Conservation (phyloP, 129 eudicot species). For the Lactuca sativa region DNA sequence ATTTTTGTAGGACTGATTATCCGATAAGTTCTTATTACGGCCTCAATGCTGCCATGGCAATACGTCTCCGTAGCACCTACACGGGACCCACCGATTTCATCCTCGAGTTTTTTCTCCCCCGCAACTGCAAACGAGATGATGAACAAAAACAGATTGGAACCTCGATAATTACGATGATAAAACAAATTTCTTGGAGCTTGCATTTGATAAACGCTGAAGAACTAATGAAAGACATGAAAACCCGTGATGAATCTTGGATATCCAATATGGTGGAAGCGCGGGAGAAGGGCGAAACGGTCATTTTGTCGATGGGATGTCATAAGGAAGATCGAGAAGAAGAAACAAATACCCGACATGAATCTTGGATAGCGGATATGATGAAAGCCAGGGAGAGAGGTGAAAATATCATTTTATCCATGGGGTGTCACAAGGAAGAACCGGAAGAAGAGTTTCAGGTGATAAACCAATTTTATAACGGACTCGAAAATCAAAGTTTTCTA, state of each 20-base stretch:
- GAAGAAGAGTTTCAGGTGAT: slow-evolving; percentile 51
- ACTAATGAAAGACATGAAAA: not conserved
- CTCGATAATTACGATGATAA: slow-evolving; percentile 36
- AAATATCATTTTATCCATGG: slow-evolving; percentile 52
- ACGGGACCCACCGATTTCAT: slow-evolving; percentile 41
- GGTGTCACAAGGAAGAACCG: slow-evolving; percentile 54
- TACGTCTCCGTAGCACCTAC: slow-evolving; percentile 46
- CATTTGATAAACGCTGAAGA: slow-evolving; percentile 38
- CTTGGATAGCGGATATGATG: slow-evolving; percentile 59
- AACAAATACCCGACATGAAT: slow-evolving; percentile 31
- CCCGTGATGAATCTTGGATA: not conserved
- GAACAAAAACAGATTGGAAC: slow-evolving; percentile 37
- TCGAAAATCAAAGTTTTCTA: slow-evolving; percentile 25
- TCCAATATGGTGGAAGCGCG: not conserved
- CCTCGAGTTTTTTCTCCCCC: slow-evolving; percentile 53
- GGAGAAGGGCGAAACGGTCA: not conserved
- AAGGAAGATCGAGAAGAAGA: slow-evolving; percentile 11
- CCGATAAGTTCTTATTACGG: slow-evolving; percentile 50
- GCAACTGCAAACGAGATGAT: slow-evolving; percentile 40
- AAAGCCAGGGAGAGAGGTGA: slow-evolving; percentile 61
- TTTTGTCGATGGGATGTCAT: not conserved
- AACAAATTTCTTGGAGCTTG: slow-evolving; percentile 37
- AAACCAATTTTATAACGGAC: slow-evolving; percentile 33
- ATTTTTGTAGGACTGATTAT: slow-evolving; percentile 55
- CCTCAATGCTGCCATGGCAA: slow-evolving; percentile 45